phyloP scores from a whole-genome alignment of 2,329 filamentous ascomycete genomes.

The Cryphonectria radicalis region DNA sequence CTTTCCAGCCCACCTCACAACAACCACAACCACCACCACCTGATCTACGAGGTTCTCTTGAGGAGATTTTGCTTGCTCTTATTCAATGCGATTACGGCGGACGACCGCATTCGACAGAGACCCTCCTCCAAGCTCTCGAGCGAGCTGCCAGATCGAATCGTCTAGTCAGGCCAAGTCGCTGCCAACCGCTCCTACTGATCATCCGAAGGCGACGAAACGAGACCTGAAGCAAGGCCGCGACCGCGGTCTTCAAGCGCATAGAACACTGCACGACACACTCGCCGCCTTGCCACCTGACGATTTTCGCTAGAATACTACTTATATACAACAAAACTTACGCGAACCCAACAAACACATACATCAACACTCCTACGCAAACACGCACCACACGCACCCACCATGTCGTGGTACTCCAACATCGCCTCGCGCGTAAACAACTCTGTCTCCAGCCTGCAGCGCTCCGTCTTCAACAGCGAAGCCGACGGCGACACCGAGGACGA shows the following conservation, averaged over 20 bases:
- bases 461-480: conserved; percentile 59
- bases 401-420: conserved; percentile 82
- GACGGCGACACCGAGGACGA: conserved; percentile 84
- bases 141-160: neutral
- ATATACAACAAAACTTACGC: neutral
- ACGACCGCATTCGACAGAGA: neutral
- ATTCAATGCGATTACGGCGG: neutral
- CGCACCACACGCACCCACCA: conserved; percentile 42
- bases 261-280: neutral
- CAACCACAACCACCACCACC: neutral
- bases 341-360: neutral
- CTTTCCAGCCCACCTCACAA: conserved; percentile 7
- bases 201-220: conserved; percentile 21
- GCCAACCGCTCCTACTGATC: neutral
- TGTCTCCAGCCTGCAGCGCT: conserved; percentile 62
- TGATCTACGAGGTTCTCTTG: neutral
- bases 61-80: neutral
- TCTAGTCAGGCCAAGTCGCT: neutral
- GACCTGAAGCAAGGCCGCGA: conserved; percentile 12
- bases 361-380: neutral
- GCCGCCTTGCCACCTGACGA: neutral
- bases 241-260: conserved; percentile 9
- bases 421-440: conserved; percentile 68
- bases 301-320: neutral
- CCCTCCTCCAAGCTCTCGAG: neutral